Evolutionary conservation across 1,139 yeast species (phyloP), one percentile per base, ranked within the genome.

Genomic region (Hansenula lynferdii): DNA sequence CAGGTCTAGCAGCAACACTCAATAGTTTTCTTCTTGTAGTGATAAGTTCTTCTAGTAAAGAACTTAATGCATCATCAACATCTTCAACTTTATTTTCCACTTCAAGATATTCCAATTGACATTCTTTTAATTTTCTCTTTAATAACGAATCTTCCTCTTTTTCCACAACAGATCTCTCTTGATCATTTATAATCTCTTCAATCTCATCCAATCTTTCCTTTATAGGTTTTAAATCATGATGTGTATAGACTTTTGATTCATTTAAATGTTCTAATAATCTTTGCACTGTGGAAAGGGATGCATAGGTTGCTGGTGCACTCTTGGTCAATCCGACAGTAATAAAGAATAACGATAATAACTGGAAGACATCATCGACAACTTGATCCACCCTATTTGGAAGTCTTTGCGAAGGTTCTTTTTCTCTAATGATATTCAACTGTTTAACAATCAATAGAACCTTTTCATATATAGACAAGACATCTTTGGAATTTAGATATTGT

Each of bases 231-330:
- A 89, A 72, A 57, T 92, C 97, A 50, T 83, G 86, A 44, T 77
- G 77, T 1, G 97, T 89, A 60, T 81, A 89, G 15, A 85, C 86
- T 41, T 79, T 80, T 40, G 87, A 77, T 54, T 85, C 96, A 49
- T 77, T 75, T 44, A 90, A 67, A 61, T 90, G 97, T 45, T 79
- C 85, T 48, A 92, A 69, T 43, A 92, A 66, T 51, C 92, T 77
- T 61, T 80, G 80, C 10, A 92, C 95, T 0, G 97, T 86, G 33
- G 89, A 73, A 35, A 90, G 67, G 8, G 95, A 85, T 8, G 96
- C 89, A 62, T 85, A 92, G 1, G 96, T 86, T 3, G 97, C 96
- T 2, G 97, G 96, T 1, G 96, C 96, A 31, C 86, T 76, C 50
- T 87, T 82, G 40, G 84, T 84, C 51, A 87, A 70, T 3, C 98